These are phyloP conservation scores for Trichoderma semiorbis DNA, from an alignment of 2,329 filamentous ascomycete species.

Conservation along the genomic window DNA sequence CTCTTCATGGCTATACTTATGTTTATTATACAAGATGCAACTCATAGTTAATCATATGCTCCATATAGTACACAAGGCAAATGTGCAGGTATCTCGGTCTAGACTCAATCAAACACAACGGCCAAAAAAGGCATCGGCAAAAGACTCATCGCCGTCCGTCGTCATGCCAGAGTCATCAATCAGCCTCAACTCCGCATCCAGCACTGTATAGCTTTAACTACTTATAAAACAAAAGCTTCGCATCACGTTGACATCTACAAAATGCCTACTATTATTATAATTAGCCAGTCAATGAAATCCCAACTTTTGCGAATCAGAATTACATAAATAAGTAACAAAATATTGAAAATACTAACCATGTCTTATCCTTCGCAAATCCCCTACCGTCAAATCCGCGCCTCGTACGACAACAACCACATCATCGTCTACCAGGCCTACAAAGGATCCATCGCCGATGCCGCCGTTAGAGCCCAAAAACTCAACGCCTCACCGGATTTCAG, in stretches of 20 bases:
- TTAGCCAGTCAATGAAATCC: not conserved
- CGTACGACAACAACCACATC: slow-evolving; percentile 48
- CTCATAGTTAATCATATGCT: not conserved
- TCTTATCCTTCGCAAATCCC: slow-evolving; percentile 24
- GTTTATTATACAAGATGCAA: not conserved
- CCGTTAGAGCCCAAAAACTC: slow-evolving; percentile 49
- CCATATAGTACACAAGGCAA: not conserved
- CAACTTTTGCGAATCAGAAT: not conserved
- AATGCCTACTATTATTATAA: not conserved
- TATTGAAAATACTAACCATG: not conserved
- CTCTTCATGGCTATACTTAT: not conserved
- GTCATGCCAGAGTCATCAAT: slow-evolving; percentile 14
- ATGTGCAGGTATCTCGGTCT: not conserved
- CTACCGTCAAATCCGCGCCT: slow-evolving; percentile 52
- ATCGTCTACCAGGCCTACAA: slow-evolving; percentile 63
- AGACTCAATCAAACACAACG: not conserved
- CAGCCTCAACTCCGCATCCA: slow-evolving; percentile 9
- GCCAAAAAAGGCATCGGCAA: not conserved
- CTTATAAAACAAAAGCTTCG: not conserved
- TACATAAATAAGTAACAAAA: too few species aligned
- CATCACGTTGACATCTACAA: not conserved
- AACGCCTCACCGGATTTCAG: slow-evolving; percentile 51
- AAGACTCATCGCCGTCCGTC: slow-evolving; percentile 13
- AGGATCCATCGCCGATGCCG: slow-evolving; percentile 48
- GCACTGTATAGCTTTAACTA: not conserved